These are phyloP conservation scores for Populus hybrid DNA, from an alignment of 441 rosid species.

Conservation along the genomic window DNA sequence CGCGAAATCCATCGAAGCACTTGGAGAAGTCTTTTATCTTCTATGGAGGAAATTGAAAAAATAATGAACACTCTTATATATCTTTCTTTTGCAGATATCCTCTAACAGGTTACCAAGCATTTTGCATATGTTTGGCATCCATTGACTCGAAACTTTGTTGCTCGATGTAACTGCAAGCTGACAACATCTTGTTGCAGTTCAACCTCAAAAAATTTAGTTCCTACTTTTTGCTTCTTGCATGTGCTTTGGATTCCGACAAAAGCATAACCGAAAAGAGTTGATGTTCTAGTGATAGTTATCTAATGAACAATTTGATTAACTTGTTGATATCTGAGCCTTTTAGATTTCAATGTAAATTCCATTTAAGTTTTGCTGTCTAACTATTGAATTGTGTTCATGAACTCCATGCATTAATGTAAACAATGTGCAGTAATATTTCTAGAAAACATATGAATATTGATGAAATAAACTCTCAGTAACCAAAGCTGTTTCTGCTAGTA, in stretches of 20 bases:
- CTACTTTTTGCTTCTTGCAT: neutral
- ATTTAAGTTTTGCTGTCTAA: neutral
- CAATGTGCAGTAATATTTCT: neutral
- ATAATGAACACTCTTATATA: neutral
- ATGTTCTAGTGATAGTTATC: neutral
- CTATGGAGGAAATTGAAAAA: neutral
- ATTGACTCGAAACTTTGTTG: slow-evolving; percentile 92
- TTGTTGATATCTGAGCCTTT: neutral
- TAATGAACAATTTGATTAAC: neutral
- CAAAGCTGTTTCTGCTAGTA: neutral
- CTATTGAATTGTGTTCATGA: neutral
- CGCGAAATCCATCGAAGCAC: neutral
- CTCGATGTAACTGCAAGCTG: slow-evolving; percentile 35
- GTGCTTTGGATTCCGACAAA: neutral
- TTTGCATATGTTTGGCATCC: slow-evolving; percentile 87
- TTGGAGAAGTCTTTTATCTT: neutral
- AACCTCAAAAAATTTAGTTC: slow-evolving; percentile 30
- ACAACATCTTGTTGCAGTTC: slow-evolving; percentile 30
- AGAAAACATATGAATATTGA: neutral
- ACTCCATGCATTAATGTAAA: neutral
- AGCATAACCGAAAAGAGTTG: neutral
- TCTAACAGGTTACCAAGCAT: slow-evolving; percentile 80
- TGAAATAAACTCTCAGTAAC: neutral
- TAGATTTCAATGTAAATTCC: neutral
- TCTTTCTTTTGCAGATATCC: slow-evolving; percentile 64